These are phyloP conservation scores for Eucalyptus lansdowneana DNA, from an alignment of 345 rosid species.

Conservation along the genomic window DNA sequence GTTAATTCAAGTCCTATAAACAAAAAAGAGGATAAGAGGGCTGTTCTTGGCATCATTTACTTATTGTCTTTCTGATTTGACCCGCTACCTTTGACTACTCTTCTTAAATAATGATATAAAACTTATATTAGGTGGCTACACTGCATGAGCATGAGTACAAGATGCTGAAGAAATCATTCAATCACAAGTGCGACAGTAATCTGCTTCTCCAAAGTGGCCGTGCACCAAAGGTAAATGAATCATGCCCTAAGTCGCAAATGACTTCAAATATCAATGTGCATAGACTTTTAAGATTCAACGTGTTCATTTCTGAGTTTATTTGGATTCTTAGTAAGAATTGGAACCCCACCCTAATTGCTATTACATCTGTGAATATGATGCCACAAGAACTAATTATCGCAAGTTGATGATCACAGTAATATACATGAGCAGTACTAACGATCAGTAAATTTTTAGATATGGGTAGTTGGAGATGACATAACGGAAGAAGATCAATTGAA, in stretches of 20 bases:
- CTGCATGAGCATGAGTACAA: constrained; percentile 18
- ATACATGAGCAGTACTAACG: not conserved
- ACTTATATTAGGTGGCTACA: constrained; percentile 20
- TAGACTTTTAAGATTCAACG: not conserved
- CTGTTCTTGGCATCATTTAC: not conserved
- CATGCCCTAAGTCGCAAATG: not conserved
- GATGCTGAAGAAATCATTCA: constrained; percentile 20
- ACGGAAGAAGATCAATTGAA: constrained; percentile 32
- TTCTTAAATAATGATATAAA: not conserved
- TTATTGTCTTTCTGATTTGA: not conserved
- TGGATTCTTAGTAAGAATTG: not conserved
- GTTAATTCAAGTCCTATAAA: not conserved
- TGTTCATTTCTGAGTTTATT: not conserved
- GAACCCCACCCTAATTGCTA: not conserved
- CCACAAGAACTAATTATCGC: not conserved
- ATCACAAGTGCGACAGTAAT: not conserved
- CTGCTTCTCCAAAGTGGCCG: constrained; percentile 13
- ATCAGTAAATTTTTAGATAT: constrained; percentile 9
- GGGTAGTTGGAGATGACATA: constrained; percentile 53
- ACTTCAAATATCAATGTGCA: not conserved
- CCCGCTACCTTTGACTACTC: not conserved
- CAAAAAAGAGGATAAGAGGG: not conserved
- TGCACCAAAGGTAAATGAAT: constrained; percentile 19
- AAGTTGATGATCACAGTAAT: not conserved
- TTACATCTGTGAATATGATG: not conserved